Base-by-base conservation (phyloP, 2,329 filamentous ascomycete species). In the Fusarium algeriense region DNA sequence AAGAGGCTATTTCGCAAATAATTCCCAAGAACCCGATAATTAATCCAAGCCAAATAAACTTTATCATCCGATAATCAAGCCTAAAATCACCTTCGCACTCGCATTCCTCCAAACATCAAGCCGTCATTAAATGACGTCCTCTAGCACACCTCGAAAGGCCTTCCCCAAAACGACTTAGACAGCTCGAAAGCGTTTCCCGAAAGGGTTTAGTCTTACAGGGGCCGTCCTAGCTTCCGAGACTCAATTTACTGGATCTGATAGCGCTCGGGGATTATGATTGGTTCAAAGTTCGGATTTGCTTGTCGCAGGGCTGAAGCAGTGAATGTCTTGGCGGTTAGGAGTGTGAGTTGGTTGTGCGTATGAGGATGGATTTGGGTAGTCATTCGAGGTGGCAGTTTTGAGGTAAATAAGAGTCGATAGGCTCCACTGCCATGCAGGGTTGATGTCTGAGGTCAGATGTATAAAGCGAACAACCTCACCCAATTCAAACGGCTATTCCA, bases 81-180 rank as follows among this genome's bases (percentile, higher is more conserved):
- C 30, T 30, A 23, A 46, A n/a, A 26, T 4, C 13, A 1, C 3
- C 26, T 23, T 70, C 50, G 61, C 61, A 70, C 44, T 70, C 50
- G 55, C 54, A 56, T 43, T 37, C 17, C 28, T 6, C 17, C 32
- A 50, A 35, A 44, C 37, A 71, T 71, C 64, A 53, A 65, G 50
- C 54, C 60, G 59, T 71, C 69, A 71, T 71, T 10, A 9, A 19
- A 46, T 71, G 58, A 69, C 64, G 59, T 55, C 19, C 30, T 28
- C n/a, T 63, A 66, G 48, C 41, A 20, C 40, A 50, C 23, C 68
- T 71, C 63, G 68, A 59, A 71, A 53, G 63, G 44, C 37, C 26
- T 59, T 67, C 67, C 67, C 34, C 38, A 70, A 67, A 52, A 28
- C 14, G 26, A 40, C 46, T 28, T 71, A 60, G 68, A 34, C 48